phyloP scores from a whole-genome alignment of 2,329 filamentous ascomycete species.

The Cercospora canescens region DNA sequence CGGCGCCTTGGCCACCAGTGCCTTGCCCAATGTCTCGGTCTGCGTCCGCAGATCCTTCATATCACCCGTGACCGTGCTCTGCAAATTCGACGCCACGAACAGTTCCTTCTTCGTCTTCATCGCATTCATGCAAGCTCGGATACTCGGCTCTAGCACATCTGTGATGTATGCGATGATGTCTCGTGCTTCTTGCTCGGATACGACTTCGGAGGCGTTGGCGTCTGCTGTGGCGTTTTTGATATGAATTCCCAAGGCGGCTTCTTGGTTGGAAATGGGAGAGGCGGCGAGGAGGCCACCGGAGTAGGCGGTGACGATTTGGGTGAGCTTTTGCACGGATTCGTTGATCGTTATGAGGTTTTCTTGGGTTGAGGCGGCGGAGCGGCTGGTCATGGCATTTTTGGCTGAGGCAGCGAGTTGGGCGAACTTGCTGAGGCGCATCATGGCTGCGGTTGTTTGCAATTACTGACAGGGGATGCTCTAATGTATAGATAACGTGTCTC shows the following conservation, averaged over 20 bases:
- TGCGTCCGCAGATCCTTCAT: constrained; percentile 22
- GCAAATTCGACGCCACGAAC: constrained; percentile 17
- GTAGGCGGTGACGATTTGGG: constrained; percentile 15
- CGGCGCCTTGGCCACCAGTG: constrained; percentile 22
- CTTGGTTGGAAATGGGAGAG: constrained; percentile 23
- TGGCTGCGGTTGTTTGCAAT: neutral
- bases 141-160: constrained; percentile 22
- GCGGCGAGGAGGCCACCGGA: constrained; percentile 26
- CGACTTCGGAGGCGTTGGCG: constrained; percentile 21
- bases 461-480: too few species aligned
- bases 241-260: constrained; percentile 21
- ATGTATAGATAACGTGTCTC: neutral
- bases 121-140: constrained; percentile 20
- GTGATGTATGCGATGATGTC: constrained; percentile 20
- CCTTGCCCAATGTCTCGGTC: constrained; percentile 21
- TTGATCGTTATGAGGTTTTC: constrained; percentile 26
- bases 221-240: constrained; percentile 26
- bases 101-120: constrained; percentile 22
- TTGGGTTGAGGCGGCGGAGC: constrained; percentile 19
- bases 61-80: constrained; percentile 22
- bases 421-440: constrained; percentile 26
- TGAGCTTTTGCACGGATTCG: constrained; percentile 22
- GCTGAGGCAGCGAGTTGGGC: constrained; percentile 22
- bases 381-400: constrained; percentile 23
- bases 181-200: constrained; percentile 19